Evolutionary conservation across 306 rosid genomes (phyloP), one percentile per base, ranked within the genome.

Genomic region (Vigna reflexopilosa): DNA sequence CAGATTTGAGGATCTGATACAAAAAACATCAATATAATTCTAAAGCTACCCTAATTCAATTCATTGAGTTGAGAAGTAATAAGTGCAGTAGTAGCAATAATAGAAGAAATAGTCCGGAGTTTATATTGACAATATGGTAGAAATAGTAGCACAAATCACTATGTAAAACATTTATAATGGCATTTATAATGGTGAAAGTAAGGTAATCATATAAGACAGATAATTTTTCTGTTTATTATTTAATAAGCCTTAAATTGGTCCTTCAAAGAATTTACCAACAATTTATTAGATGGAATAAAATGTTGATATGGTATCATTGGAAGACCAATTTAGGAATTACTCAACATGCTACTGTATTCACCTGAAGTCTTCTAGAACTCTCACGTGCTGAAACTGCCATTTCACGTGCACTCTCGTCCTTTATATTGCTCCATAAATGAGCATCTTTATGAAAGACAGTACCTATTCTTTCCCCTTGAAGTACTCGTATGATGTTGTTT

Each of bases 381-480:
- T 90, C 89, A 36, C 97, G 86, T 6, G 98, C 97, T 10, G 93
- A 80, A 80, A 90, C 90, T 7, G 97, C 98, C 97, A 92, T 89
- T 24, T 90, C 98, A 57, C 87, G 90, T 1, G 92, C 92, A 17
- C 85, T 76, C 16, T 86, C 88, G 77, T 92, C 97, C 80, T 86
- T 92, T 75, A 84, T 72, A 1, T 47, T 52, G 58, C 81, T 77
- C 98, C 97, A 94, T 72, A 89, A 68, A 75, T 91, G 95, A 56
- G 98, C 95, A 81, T 95, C 98, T 83, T 83, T 87, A 78, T 95
- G 98, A 84, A 95, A 95, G 67, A 95, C 92, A 61, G 98, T 95
- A 50, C 98, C 98, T 22, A 91, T 83, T 74, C 75, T 89, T 79
- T 89, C 90, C 74, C 98, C 98, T 81, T 90, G 93, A 38, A 95